Conservation (phyloP, 139 green algal species). For the Chlorella sp. region DNA sequence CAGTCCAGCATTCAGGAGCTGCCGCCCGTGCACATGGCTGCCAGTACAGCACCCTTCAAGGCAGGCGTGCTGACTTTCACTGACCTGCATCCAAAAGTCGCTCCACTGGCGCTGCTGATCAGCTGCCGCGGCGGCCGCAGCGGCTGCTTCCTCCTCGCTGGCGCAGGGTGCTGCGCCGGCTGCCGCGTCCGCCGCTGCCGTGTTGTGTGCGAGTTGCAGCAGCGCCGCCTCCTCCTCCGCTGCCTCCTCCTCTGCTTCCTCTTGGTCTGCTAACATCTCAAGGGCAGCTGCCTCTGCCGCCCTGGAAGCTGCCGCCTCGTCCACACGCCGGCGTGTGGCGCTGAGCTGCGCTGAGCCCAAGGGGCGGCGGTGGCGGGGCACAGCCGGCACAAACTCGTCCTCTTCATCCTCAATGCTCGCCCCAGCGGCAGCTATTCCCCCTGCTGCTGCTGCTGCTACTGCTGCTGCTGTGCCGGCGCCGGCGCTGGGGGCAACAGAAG, state of each 20-base stretch:
- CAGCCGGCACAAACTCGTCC: neutral
- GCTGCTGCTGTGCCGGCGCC: neutral
- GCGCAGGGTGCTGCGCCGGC: neutral
- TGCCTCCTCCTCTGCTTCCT: neutral
- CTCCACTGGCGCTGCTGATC: slow-evolving; percentile 35
- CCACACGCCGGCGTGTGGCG: neutral
- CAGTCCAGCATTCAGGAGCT: neutral
- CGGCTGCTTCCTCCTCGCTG: neutral
- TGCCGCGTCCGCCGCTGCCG: neutral
- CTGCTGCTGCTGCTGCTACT: neutral
- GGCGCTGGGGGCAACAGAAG: no score
- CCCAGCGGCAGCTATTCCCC: no score
- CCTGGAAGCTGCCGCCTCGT: neutral
- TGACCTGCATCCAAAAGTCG: slow-evolving; percentile 24
- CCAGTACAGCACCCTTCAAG: neutral
- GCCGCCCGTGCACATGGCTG: neutral
- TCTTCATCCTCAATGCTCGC: neutral
- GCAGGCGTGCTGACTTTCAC: neutral
- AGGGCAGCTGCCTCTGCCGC: slow-evolving; percentile 23
- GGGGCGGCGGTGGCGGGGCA: slow-evolving; percentile 19
- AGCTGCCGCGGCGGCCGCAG: neutral
- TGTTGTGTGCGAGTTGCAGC: no score
- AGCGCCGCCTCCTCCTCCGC: neutral
- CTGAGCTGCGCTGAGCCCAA: slow-evolving; percentile 30
- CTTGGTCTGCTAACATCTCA: slow-evolving; percentile 10